A percentile compares a stretch with the other conserved stretches of the same genome.
Evolutionary conservation across 495 filamentous ascomycete genomes (phyloP).

Genomic region (Emericellopsis terricola): DNA sequence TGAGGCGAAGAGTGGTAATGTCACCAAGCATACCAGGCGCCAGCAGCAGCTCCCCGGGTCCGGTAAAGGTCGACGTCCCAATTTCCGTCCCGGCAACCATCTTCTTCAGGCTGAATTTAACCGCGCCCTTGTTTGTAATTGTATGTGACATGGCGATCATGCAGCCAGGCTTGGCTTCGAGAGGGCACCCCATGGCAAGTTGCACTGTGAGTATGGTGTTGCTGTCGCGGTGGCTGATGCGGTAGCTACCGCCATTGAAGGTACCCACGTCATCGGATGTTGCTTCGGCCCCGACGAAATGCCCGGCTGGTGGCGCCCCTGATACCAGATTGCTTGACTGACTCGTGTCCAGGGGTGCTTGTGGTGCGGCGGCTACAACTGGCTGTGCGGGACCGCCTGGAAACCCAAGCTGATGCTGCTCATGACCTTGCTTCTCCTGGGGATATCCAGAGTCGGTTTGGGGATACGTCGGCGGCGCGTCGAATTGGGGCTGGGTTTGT

Average conservation of each 20-base stretch:
- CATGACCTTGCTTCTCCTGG: constrained; percentile 22
- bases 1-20: constrained; percentile 60
- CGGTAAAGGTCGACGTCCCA: constrained; percentile 62
- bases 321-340: constrained; percentile 11
- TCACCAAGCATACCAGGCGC: constrained; percentile 71
- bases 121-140: constrained; percentile 58
- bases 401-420: too few species aligned
- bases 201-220: constrained; percentile 85
- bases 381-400: constrained; percentile 8
- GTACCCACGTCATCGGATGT: constrained; percentile 70
- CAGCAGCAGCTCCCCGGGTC: constrained; percentile 78
- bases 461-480: constrained; percentile 15
- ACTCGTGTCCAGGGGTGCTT: constrained; percentile 11
- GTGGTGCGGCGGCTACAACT: constrained; percentile 9
- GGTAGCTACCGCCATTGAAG: constrained; percentile 89
- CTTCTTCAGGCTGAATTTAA: constrained; percentile 78
- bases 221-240: constrained; percentile 80
- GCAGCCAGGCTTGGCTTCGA: constrained; percentile 62
- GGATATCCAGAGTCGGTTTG: constrained; percentile 13
- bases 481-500: constrained; percentile 8
- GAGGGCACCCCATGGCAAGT: constrained; percentile 72
- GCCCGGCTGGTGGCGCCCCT: constrained; percentile 15
- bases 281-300: constrained; percentile 42
- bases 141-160: constrained; percentile 95
- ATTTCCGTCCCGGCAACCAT: constrained; percentile 68